Percentiles rank a stretch among this genome's conserved stretches.
These are phyloP conservation scores for Hericium erinaceus DNA, from an alignment of 768 basidiomycete species.

Conservation along the genomic window DNA sequence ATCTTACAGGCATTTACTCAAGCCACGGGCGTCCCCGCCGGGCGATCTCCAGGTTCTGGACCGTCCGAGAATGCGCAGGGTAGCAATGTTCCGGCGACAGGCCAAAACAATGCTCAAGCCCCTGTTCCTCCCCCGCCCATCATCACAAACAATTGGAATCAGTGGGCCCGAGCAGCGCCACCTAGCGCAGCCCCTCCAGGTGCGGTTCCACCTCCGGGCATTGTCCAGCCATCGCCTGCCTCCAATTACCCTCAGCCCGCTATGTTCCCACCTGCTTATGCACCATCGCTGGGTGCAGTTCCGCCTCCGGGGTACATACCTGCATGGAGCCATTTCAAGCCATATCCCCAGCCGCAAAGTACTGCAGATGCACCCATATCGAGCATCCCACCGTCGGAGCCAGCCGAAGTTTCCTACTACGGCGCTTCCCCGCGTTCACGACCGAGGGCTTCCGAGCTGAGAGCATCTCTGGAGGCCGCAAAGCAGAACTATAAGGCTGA, in stretches of 20 bases:
- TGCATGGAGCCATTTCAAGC: constrained; percentile 13
- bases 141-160: background rate
- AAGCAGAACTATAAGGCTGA: constrained; percentile 58
- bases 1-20: constrained; percentile 47
- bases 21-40: background rate
- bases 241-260: background rate
- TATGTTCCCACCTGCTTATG: background rate
- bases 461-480: constrained; percentile 44
- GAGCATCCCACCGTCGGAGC: background rate
- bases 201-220: background rate
- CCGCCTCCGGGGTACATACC: background rate
- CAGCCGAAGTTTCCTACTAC: constrained; percentile 14
- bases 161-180: background rate
- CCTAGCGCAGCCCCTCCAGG: background rate
- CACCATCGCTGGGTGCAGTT: background rate
- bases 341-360: constrained; percentile 1
- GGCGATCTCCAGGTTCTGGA: too few species aligned
- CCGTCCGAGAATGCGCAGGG: too few species aligned
- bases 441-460: constrained; percentile 10
- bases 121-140: background rate
- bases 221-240: background rate
- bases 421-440: constrained; percentile 5
- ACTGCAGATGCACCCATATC: background rate
- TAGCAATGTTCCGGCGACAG: too few species aligned
- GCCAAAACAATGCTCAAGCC: background rate